A percentile compares a stretch with the other conserved stretches of the same genome.
These are phyloP conservation scores for Sanghuangporus weigelae DNA, from an alignment of 1,284 basidiomycete species.

Conservation along the genomic window DNA sequence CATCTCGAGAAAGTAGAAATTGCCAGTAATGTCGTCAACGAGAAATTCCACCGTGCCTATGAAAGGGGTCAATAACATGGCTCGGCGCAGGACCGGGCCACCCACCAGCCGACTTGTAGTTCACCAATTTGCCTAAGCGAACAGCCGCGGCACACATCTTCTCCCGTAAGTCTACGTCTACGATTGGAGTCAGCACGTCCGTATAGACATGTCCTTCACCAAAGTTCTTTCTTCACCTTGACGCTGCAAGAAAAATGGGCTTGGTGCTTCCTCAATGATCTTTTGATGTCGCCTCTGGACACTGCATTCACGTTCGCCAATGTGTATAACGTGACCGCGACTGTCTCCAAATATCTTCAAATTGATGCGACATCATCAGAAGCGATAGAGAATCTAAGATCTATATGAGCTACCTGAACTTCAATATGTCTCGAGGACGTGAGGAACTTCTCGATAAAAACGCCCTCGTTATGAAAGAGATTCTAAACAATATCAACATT, in stretches of 20 bases:
- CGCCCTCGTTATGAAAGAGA: constrained; percentile 44
- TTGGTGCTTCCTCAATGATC: constrained; percentile 65
- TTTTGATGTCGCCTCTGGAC: constrained; percentile 72
- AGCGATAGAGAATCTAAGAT: neutral
- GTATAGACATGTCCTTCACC: neutral
- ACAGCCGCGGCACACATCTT: constrained; percentile 52
- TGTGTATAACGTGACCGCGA: constrained; percentile 49
- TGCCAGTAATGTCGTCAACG: constrained; percentile 47
- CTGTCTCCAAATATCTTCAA: constrained; percentile 62
- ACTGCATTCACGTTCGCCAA: constrained; percentile 70
- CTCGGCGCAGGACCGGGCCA: neutral
- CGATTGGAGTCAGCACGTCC: neutral
- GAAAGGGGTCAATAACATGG: neutral
- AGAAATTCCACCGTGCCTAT: constrained; percentile 66
- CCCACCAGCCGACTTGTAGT: constrained; percentile 54
- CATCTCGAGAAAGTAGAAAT: constrained; percentile 73
- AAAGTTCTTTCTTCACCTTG: constrained; percentile 29
- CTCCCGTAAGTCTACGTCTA: constrained; percentile 39
- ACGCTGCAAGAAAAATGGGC: constrained; percentile 41
- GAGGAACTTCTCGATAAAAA: constrained; percentile 63
- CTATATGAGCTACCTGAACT: constrained; percentile 43
- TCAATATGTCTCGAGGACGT: constrained; percentile 57
- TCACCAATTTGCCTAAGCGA: constrained; percentile 42
- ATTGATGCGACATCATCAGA: neutral
- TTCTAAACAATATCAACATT: neutral